These are phyloP conservation scores for Penicillium coprophilum DNA, from an alignment of 495 filamentous ascomycete genomes.

Conservation along the genomic window DNA sequence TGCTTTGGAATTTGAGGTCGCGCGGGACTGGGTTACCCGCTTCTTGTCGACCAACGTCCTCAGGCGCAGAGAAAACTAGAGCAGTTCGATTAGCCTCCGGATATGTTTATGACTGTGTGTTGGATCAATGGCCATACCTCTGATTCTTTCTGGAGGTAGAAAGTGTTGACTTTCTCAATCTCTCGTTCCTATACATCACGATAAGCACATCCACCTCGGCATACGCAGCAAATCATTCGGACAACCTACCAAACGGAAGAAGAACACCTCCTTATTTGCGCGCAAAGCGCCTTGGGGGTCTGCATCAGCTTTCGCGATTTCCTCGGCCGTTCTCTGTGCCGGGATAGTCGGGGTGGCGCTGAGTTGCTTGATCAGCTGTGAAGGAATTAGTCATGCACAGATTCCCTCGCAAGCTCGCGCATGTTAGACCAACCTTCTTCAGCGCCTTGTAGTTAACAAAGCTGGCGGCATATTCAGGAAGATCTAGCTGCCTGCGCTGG, in stretches of 20 bases:
- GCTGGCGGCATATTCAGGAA: constrained; percentile 97
- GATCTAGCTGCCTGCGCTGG: constrained; percentile 96
- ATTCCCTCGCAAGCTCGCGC: background rate
- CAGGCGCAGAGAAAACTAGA: constrained; percentile 84
- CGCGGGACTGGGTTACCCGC: constrained; percentile 76
- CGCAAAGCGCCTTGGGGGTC: constrained; percentile 91
- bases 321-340: constrained; percentile 63
- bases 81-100: constrained; percentile 5
- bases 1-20: constrained; percentile 69
- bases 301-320: constrained; percentile 44
- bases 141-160: constrained; percentile 96
- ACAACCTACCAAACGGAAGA: constrained; percentile 82
- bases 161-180: constrained; percentile 96
- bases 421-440: constrained; percentile 71
- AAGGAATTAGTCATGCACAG: constrained; percentile 19
- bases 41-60: constrained; percentile 94
- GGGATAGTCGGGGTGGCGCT: constrained; percentile 83
- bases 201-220: background rate
- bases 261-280: constrained; percentile 97
- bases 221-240: background rate
- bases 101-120: background rate
- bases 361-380: constrained; percentile 95
- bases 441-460: constrained; percentile 99
- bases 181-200: constrained; percentile 74
- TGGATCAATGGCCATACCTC: constrained; percentile 60